A percentile compares a stretch with the other conserved stretches of the same genome.
These are phyloP conservation scores for Spinacia oleracea DNA, from an alignment of 179 eudicot species.

Conservation along the genomic window DNA sequence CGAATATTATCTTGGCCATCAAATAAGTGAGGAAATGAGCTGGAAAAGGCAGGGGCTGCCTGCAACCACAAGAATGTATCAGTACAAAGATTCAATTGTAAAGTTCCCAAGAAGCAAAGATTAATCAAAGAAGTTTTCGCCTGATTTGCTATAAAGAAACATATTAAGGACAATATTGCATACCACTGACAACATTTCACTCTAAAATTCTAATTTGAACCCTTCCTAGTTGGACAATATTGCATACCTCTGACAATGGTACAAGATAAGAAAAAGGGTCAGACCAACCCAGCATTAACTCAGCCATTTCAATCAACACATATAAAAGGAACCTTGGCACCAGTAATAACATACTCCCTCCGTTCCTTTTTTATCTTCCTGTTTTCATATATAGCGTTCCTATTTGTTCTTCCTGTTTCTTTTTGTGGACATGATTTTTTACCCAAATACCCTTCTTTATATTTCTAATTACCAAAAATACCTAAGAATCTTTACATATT, in stretches of 20 bases:
- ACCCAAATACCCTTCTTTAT: too few species aligned
- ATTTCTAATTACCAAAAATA: too few species aligned
- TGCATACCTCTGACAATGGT: not conserved
- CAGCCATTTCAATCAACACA: not conserved
- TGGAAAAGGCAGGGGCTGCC: slow-evolving; percentile 98
- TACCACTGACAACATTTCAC: too few species aligned
- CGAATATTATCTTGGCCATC: slow-evolving; percentile 68
- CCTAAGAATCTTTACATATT: too few species aligned
- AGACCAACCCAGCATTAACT: not conserved
- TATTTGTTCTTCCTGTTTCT: too few species aligned
- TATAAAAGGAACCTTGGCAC: not conserved
- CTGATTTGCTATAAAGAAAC: not conserved
- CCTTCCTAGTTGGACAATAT: not conserved
- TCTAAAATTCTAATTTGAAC: not conserved
- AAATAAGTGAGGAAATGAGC: slow-evolving; percentile 94
- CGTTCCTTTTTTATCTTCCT: too few species aligned
- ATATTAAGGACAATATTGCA: too few species aligned
- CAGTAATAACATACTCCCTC: too few species aligned
- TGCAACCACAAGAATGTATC: slow-evolving; percentile 32
- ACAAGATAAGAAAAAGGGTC: not conserved
- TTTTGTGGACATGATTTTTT: too few species aligned
- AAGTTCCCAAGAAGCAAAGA: not conserved
- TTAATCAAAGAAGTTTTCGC: not conserved
- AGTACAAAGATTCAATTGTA: not conserved
- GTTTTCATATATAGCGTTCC: too few species aligned